Evolutionary conservation across 2,329 filamentous ascomycete genomes (phyloP), one percentile per base, ranked within the genome.

Genomic region (Sporothrix protearum): DNA sequence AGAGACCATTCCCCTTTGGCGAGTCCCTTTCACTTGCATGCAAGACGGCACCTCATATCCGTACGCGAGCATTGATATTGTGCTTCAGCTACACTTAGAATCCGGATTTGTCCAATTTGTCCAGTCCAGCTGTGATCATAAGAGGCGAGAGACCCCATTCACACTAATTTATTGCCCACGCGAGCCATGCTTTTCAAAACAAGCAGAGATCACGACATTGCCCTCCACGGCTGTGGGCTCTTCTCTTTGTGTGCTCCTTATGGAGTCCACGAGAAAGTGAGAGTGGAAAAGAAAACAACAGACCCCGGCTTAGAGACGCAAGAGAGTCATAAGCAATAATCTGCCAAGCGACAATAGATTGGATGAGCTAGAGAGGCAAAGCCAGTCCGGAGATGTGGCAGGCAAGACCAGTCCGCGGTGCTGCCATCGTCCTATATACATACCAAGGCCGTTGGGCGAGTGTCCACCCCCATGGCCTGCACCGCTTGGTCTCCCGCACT

Each of bases 271-370:
- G 25, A 55, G 49, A 28, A 3, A 25, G 14, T 19, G 55, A 33
- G 53, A 57, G 25, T n/a, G 53, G 10, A 19, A 28, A 59, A 47
- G 12, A 39, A n/a, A n/a, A 30, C 36, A 64, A 28, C n/a, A 28
- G 39, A 28, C 59, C 36, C 22, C 12, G 10, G 39, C 22, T 45
- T 28, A 39, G 22, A 22, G 59, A 64, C 19, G 39, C n/a, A 42
- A 64, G 12, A 28, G 25, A n/a, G n/a, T n/a, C 22, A 64, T 28
- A 64, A 45, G 59, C 59, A 64, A 45, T 64, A 64, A 36, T 45
- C n/a, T 64, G n/a, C 5, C 8, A 42, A 61, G 59, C 59, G 59
- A 36, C 59, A 64, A 64, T 64, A 64, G 8, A 61, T 39, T 36
- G 30, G 19, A 19, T 33, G 30, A 39, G 30, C 33, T 61, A 39